A percentile compares a stretch with the other conserved stretches of the same genome.
Evolutionary conservation across 2,329 filamentous ascomycete genomes (phyloP).

Genomic region (Cordyceps fumosorosea): DNA sequence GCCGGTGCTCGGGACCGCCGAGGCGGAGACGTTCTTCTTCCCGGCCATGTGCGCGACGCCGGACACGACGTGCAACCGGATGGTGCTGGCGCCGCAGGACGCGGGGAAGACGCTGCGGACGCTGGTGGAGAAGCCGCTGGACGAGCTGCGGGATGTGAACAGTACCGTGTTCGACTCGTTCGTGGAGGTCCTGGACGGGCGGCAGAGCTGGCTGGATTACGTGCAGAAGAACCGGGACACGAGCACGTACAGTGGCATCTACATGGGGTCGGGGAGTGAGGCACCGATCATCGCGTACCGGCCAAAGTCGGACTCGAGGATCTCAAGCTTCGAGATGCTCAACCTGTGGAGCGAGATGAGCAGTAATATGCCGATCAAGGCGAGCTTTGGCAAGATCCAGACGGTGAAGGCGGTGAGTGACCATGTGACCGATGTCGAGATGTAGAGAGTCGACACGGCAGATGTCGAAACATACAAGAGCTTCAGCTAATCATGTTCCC

Average conservation of each 20-base stretch:
- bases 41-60: neutral
- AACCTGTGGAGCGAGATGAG: conserved; percentile 7
- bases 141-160: neutral
- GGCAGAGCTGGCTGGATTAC: neutral
- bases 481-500: neutral
- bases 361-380: neutral
- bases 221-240: neutral
- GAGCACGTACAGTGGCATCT: neutral
- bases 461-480: neutral
- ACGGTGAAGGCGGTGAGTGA: neutral
- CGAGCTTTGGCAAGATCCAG: neutral
- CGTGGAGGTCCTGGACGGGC: neutral
- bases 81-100: neutral
- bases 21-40: neutral
- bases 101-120: neutral
- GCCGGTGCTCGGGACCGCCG: neutral
- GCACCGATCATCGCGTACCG: conserved; percentile 2
- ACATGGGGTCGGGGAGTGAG: neutral
- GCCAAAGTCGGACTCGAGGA: neutral
- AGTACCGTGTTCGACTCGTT: neutral
- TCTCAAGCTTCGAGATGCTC: neutral
- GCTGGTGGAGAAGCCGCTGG: neutral
- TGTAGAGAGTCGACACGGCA: too few relatives aligned
- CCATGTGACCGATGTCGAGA: too few relatives aligned
- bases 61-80: neutral